Base-by-base conservation (phyloP, 129 eudicot species). In the Tanacetum coccineum region DNA sequence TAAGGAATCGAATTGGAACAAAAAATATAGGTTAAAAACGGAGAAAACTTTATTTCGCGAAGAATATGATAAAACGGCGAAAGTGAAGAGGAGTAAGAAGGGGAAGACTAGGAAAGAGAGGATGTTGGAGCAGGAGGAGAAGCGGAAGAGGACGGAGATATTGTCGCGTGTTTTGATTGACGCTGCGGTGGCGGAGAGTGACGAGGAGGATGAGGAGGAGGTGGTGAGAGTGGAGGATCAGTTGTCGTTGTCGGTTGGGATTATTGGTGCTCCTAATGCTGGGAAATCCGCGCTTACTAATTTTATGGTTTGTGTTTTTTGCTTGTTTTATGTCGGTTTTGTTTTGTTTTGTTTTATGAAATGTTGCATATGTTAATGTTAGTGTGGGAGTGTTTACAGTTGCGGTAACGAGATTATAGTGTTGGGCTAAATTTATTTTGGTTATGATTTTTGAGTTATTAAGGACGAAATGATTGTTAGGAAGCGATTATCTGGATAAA, bases 221-320 rank as follows among this genome's bases (percentile, higher is more conserved):
- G 68, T 55, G 74, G 96, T 93, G 67, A 82, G 71, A 76, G 85
- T 22, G 62, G 96, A 93, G 61, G 93, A 93, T 79, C 96, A 93
- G 87, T 80, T 71, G 78, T 84, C 92, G 19, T 74, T 93, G 73
- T 69, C 95, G 26, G 96, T 93, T 68, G 99, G 99, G 70, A 86
- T 93, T 71, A 81, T 93, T 75, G 99, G 99, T n/a, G 96, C 99
- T 69, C 99, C 99, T 1, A 93, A 93, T 86, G 99, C 99, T 68
- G 99, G 99, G 5, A 93, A 93, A 59, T 93, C 99, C 49, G 91
- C 99, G 10, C 88, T 93, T 21, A 89, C 99, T 21, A 93, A 93
- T 75, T 82, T 17, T 82, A 84, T 93, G 95, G 99, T 89, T 49
- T 32, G 92, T 66, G 0, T 9, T 32, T 30, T n/a, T 15, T 28